Evolutionary conservation across 129 eudicot genomes (phyloP), one percentile per base, ranked within the genome.

Genomic region (Escallonia rubra): DNA sequence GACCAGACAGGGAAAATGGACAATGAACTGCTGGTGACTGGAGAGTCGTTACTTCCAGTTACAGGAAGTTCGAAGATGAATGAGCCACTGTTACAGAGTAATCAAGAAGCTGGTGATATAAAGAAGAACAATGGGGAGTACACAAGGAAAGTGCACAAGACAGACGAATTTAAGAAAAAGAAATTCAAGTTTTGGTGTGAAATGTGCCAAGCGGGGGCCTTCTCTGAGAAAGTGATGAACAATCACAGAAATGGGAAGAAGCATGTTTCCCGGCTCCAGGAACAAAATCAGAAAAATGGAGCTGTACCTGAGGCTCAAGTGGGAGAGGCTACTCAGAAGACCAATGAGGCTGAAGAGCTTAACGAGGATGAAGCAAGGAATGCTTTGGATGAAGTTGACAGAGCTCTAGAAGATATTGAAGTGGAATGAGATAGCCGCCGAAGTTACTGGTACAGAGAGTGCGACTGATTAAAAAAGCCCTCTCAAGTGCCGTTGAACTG

Each of bases 121-220:
- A 70, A 66, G 57, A 73, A 52, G 48, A 65, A 80, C 42, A 58
- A 42, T 9, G 59, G 12, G 16, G 62, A 57, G 34, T 6, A 57
- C 23, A 38, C 38, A 4, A 11, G 42, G 43, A 46, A 46, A 46
- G 6, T 9, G 10, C 6, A 46, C 8, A 40, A 41, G 58, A 45
- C 4, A 44, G 52, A 39, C 7, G 59, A 71, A 23, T 59, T 65
- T 56, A 58, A 49, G 53, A 61, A 72, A 6, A 74, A 61, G n/a
- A 69, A 70, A 16, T 75, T 52, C 16, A 66, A 43, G 68, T 86
- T 80, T 59, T 83, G 86, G 87, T 87, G 90, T 51, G 89, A 83
- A 57, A 64, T 83, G 78, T 87, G 95, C 53, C 51, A 76, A 15
- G 75, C 64, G 39, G 87, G 89, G 45, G 67, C 83, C 42, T 38